Percentiles rank a stretch among this genome's conserved stretches.
Conservation (phyloP, 345 rosid species). For the Hevea brasiliensis region DNA sequence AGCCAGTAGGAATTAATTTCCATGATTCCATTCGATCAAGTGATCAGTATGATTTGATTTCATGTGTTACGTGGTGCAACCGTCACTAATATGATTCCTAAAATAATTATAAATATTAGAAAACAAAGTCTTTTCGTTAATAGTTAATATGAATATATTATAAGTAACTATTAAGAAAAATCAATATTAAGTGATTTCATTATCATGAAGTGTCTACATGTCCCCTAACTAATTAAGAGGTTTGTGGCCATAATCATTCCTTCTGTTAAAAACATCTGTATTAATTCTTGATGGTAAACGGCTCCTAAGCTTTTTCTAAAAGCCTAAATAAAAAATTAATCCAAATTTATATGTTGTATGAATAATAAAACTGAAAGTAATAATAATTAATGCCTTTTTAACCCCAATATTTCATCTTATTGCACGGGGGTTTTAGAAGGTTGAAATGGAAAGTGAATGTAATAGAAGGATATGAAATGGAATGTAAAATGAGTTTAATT, state of each 20-base stretch:
- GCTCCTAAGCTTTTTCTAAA: neutral
- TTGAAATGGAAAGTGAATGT: no score
- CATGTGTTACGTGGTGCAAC: slow-evolving; percentile 30
- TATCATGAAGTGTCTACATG: slow-evolving; percentile 44
- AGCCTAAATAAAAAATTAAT: neutral
- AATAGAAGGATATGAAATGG: no score
- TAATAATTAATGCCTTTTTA: no score
- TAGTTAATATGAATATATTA: slow-evolving; percentile 26
- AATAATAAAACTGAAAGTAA: no score
- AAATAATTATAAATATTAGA: slow-evolving; percentile 7
- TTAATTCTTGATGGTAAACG: neutral
- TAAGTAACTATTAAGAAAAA: slow-evolving; percentile 45
- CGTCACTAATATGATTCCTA: slow-evolving; percentile 34
- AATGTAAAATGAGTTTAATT: no score
- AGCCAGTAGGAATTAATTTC: no score
- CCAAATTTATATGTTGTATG: no score
- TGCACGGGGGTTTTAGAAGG: no score
- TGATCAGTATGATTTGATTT: slow-evolving; percentile 8
- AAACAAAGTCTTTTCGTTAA: slow-evolving; percentile 31
- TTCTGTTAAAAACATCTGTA: neutral
- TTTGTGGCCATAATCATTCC: slow-evolving; percentile 41
- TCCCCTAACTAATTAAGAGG: slow-evolving; percentile 49
- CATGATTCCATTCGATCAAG: no score
- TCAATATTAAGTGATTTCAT: slow-evolving; percentile 51
- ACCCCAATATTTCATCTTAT: no score